Base-by-base conservation (phyloP, 2,329 filamentous ascomycete species). In the Aspergillus latus region DNA sequence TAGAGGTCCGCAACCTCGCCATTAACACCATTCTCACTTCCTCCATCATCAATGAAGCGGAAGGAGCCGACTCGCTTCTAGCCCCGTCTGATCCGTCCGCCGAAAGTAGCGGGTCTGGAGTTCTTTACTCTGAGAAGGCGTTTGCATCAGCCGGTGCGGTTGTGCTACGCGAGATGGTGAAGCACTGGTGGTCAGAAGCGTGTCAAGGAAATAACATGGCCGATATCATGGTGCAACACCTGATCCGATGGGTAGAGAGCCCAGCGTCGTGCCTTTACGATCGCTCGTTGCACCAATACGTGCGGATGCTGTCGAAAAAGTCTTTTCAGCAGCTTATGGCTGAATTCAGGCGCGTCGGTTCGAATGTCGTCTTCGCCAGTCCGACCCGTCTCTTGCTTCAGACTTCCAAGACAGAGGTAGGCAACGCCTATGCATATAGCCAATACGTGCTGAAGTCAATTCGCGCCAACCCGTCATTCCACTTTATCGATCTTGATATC, bases 401-500 rank as follows among this genome's bases (percentile, higher is more conserved):
- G 72, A 99, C 94, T 0, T 96, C 91, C 4, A 99, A 99, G 76
- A 87, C 89, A 1, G 94, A 99, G 74, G 92, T 99, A 1, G 92
- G 92, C 57, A 99, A 97, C 68, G 94, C 95, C 0, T 97, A 89
- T 64, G 92, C 94, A 0, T 99, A 97, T 79, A 92, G 90, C 64
- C 89, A 97, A 73, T 99, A 99, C 75, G 95, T 99, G 60, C 83
- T 99, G 67, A 97, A 97, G 77, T 96, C 92, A 0, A 97, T 99
- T 77, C 93, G 96, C 74, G 87, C 86, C 55, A 97, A 97, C 68
- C 92, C 94, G 0, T 82, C 97, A 0, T 99, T 99, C 76, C 90
- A 97, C 73, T 99, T 99, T 70, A 86, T 99, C 61, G 94, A 99
- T 66, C 81, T 99, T 2, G 90, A 97, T 66, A 94, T 99, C 73